phyloP scores from a whole-genome alignment of 371 early-diverging fungal genomes.

The Mortierella sp. region DNA sequence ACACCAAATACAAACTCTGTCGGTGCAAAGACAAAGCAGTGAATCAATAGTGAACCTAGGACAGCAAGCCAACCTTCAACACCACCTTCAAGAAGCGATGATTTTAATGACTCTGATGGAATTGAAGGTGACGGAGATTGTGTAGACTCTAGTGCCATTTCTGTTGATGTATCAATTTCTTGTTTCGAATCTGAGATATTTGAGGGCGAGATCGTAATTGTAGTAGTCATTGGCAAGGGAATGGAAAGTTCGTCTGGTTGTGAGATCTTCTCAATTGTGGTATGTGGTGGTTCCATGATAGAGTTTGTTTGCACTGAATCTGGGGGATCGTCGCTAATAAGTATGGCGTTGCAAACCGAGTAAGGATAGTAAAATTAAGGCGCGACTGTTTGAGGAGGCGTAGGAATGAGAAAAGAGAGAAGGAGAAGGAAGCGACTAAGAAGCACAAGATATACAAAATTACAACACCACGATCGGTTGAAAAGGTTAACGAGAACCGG shows the following conservation, averaged over 20 bases:
- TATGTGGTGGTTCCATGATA: neutral
- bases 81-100: conserved; percentile 29
- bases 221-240: neutral
- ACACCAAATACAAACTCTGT: conserved; percentile 60
- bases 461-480: too few species aligned
- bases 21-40: conserved; percentile 48
- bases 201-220: neutral
- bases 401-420: neutral
- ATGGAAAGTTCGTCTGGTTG: neutral
- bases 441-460: neutral
- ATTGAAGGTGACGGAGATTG: neutral
- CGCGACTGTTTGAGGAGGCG: neutral
- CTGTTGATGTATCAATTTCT: neutral
- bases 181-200: neutral
- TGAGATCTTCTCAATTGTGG: neutral
- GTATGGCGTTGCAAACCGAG: too few species aligned
- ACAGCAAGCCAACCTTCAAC: conserved; percentile 44
- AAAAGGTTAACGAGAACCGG: neutral
- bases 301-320: neutral
- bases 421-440: neutral
- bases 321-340: neutral
- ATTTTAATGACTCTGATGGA: neutral
- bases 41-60: conserved; percentile 40
- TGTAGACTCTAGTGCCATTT: neutral
- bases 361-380: neutral